Conservation (phyloP, 2,329 filamentous ascomycete genomes). For the Didymella exigua region DNA sequence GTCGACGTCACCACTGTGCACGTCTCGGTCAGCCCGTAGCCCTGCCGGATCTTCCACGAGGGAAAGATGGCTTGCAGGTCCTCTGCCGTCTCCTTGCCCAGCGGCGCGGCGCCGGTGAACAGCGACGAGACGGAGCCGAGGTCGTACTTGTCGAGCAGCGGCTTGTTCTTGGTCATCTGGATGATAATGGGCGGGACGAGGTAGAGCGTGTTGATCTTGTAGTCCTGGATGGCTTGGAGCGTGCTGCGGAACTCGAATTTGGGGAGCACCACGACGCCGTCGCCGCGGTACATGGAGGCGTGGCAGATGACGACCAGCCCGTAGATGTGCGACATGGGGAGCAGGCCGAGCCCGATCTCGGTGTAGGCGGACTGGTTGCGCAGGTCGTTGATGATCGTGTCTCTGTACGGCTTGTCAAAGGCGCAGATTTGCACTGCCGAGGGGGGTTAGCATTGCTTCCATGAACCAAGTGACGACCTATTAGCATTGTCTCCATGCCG, state of each 20-base stretch:
- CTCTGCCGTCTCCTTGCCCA: constrained; percentile 73
- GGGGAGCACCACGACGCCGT: constrained; percentile 72
- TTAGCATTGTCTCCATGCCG: too few species aligned
- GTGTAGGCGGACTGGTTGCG: constrained; percentile 52
- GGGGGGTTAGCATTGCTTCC: constrained; percentile 3
- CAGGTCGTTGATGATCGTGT: constrained; percentile 45
- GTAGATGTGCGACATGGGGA: constrained; percentile 85
- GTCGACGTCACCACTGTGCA: constrained; percentile 70
- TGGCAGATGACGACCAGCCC: constrained; percentile 74
- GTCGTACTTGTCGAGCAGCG: constrained; percentile 69
- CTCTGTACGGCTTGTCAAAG: constrained; percentile 55
- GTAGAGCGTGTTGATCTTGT: constrained; percentile 70
- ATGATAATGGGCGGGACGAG: constrained; percentile 85
- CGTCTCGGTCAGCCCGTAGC: constrained; percentile 82
- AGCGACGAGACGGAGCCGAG: constrained; percentile 68
- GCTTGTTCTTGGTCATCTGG: constrained; percentile 69
- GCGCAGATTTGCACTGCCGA: constrained; percentile 61
- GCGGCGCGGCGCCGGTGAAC: constrained; percentile 78
- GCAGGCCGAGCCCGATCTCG: constrained; percentile 67
- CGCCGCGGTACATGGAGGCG: constrained; percentile 69
- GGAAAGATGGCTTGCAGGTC: constrained; percentile 68
- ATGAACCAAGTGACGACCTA: too few species aligned
- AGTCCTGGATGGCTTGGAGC: constrained; percentile 68
- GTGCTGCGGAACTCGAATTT: constrained; percentile 76
- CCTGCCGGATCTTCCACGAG: constrained; percentile 69